Conservation (phyloP, 2,329 filamentous ascomycete genomes). For the Talaromyces piceae region DNA sequence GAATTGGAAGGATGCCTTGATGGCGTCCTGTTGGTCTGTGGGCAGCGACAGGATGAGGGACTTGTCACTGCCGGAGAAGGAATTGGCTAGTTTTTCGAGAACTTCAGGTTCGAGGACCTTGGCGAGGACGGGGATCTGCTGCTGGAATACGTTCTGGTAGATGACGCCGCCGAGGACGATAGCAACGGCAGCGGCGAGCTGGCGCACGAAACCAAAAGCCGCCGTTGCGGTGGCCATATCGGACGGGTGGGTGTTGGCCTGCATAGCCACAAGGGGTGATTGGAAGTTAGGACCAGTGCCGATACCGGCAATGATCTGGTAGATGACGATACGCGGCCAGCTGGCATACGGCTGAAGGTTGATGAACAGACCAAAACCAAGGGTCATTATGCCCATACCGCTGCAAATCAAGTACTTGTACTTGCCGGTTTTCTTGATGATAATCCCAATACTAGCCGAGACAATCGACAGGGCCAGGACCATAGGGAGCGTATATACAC, state of each 20-base stretch:
- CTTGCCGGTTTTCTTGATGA: conserved; percentile 65
- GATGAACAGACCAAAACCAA: conserved; percentile 62
- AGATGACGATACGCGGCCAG: conserved; percentile 44
- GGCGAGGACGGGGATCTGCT: conserved; percentile 22
- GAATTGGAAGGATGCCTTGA: conserved; percentile 36
- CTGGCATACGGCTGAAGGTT: conserved; percentile 48
- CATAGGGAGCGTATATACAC: conserved; percentile 66
- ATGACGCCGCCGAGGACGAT: conserved; percentile 52
- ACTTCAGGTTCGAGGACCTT: conserved; percentile 23
- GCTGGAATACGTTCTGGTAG: conserved; percentile 31
- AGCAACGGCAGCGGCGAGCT: conserved; percentile 50
- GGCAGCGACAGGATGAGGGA: conserved; percentile 27
- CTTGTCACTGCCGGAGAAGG: conserved; percentile 30
- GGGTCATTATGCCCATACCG: conserved; percentile 52
- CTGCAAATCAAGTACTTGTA: conserved; percentile 56
- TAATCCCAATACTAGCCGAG: conserved; percentile 56
- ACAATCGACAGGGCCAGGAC: conserved; percentile 60
- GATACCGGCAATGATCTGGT: conserved; percentile 53
- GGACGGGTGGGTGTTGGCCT: conserved; percentile 51
- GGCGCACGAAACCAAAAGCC: conserved; percentile 54
- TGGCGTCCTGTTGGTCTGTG: conserved; percentile 25
- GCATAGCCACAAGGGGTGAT: conserved; percentile 55
- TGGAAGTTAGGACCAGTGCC: conserved; percentile 59
- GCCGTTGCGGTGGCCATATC: conserved; percentile 59
- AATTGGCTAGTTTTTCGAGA: conserved; percentile 20